Percentiles rank a stretch among this genome's conserved stretches.
Evolutionary conservation across 257 asterid species (phyloP).

Genomic region (Nicotiana tomentosiformis): DNA sequence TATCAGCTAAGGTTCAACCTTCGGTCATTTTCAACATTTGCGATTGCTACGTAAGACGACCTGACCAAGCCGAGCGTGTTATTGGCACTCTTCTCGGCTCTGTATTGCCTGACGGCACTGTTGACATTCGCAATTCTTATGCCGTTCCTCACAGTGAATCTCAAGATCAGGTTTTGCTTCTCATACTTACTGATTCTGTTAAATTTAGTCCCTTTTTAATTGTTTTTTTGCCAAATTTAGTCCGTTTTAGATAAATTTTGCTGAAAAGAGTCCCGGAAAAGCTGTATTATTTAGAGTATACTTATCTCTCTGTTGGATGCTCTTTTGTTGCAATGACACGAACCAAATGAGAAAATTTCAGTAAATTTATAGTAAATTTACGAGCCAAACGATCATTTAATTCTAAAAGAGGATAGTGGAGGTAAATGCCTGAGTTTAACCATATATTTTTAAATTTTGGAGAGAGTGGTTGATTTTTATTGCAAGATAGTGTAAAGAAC

Average conservation of each 20-base stretch:
- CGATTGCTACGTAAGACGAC: conserved; percentile 79
- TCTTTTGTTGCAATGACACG: too few species aligned
- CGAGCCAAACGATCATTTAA: background rate
- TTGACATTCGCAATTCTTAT: conserved; percentile 77
- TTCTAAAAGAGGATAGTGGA: background rate
- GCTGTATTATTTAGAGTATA: too few species aligned
- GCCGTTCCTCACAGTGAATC: conserved; percentile 94
- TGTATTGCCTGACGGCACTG: conserved; percentile 80
- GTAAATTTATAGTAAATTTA: too few species aligned
- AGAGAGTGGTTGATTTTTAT: background rate
- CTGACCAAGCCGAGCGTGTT: conserved; percentile 86
- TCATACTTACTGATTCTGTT: background rate
- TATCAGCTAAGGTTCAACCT: conserved; percentile 74
- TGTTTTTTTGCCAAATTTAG: background rate
- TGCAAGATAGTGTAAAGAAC: background rate
- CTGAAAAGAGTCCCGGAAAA: too few species aligned
- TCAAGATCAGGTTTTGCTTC: conserved; percentile 62
- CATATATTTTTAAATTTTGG: background rate
- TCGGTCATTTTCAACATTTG: conserved; percentile 72
- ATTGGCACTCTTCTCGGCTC: conserved; percentile 95
- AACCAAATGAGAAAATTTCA: too few species aligned
- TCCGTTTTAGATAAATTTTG: background rate
- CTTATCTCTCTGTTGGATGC: too few species aligned
- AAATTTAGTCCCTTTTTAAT: background rate
- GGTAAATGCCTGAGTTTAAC: background rate